Evolutionary conservation across 139 green algal genomes (phyloP).

Genomic region (Pleodorina starrii): DNA sequence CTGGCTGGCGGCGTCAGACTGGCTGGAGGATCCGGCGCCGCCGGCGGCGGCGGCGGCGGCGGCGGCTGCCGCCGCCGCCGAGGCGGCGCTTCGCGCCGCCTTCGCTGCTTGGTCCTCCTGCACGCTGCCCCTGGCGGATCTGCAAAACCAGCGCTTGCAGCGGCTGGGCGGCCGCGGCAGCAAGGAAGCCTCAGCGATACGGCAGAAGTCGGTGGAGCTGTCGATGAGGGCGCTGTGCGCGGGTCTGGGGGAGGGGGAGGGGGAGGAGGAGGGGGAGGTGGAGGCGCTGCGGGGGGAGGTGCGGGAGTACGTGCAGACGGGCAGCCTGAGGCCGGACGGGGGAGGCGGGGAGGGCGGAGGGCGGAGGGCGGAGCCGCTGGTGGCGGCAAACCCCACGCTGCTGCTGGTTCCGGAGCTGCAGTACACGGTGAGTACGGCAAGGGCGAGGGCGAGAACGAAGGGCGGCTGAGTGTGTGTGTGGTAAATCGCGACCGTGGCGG

Average conservation of each 20-base stretch:
- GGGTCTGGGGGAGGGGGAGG: background rate
- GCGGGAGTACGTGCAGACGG: background rate
- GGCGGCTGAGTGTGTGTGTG: too few species aligned
- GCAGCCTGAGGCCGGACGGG: background rate
- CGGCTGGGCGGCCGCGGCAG: background rate
- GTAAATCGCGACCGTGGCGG: background rate
- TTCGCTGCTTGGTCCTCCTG: conserved; percentile 34
- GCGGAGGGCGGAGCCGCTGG: background rate
- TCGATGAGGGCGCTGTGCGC: conserved; percentile 5
- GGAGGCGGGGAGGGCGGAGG: background rate
- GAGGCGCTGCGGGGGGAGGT: conserved; percentile 3
- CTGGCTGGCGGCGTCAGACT: conserved; percentile 8
- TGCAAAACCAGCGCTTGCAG: conserved; percentile 13
- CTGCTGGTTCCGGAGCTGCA: conserved; percentile 50
- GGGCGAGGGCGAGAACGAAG: too few species aligned
- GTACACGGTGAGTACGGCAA: conserved; percentile 39
- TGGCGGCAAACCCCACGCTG: conserved; percentile 29
- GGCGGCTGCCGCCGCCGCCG: background rate
- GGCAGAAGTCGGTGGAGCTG: conserved; percentile 22
- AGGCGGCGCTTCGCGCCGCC: background rate
- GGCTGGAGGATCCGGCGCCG: background rate
- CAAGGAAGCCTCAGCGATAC: background rate
- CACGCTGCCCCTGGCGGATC: background rate
- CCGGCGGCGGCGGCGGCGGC: background rate
- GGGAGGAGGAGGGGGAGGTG: background rate